These are phyloP conservation scores for Marchantia polymorpha DNA, from an alignment of 225 moss, liverwort and hornwort genomes.

Conservation along the genomic window DNA sequence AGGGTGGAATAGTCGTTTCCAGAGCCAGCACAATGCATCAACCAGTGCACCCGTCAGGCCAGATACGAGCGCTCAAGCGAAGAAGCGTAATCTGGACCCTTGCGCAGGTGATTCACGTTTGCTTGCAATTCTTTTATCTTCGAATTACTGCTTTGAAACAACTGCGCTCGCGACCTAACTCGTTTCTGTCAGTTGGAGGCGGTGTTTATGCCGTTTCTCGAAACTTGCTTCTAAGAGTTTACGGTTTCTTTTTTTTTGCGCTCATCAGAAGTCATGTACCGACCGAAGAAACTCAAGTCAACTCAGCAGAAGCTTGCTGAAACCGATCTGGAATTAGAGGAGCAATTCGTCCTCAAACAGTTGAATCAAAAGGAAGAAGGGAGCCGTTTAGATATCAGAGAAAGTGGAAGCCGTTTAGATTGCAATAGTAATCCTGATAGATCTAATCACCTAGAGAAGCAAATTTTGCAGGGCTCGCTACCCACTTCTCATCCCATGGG, in stretches of 20 bases:
- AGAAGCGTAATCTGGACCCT: slow-evolving; percentile 32
- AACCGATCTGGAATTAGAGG: slow-evolving; percentile 47
- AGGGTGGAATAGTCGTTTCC: slow-evolving; percentile 18
- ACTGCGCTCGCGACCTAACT: background rate
- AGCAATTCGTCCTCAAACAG: slow-evolving; percentile 37
- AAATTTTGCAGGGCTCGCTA: background rate
- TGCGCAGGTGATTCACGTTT: slow-evolving; percentile 9
- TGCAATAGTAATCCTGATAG: background rate
- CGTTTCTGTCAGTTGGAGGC: no score
- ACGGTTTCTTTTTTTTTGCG: no score
- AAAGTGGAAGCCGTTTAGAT: slow-evolving; percentile 9
- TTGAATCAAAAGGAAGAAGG: slow-evolving; percentile 20
- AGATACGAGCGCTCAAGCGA: slow-evolving; percentile 21
- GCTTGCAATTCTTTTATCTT: background rate
- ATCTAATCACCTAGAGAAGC: background rate
- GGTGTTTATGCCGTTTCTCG: no score
- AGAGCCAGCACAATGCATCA: slow-evolving; percentile 29
- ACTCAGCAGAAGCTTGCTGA: slow-evolving; percentile 39
- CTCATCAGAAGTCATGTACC: slow-evolving; percentile 19
- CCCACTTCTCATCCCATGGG: background rate
- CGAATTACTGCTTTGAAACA: background rate
- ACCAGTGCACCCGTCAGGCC: slow-evolving; percentile 19
- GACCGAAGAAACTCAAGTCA: slow-evolving; percentile 33
- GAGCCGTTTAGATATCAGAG: background rate
- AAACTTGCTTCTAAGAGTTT: no score